Evolutionary conservation across 164 flowering plant genomes (phyloP).

Genomic region (Magnolia officinalis): DNA sequence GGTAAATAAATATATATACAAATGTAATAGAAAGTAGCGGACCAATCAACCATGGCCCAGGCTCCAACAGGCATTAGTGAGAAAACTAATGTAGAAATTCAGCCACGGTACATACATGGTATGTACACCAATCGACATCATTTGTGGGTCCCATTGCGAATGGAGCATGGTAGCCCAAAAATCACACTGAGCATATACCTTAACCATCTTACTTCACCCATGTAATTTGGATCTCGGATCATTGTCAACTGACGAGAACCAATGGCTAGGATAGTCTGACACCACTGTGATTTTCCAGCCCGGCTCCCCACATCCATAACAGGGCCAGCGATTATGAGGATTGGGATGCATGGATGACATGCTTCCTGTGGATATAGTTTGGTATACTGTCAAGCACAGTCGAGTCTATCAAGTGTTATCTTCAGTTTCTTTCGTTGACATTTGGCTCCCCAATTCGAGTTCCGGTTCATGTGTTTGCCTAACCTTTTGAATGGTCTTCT

Average conservation of each 20-base stretch:
- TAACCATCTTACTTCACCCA: background rate
- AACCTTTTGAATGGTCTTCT: constrained; percentile 85
- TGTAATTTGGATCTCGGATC: background rate
- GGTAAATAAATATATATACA: background rate
- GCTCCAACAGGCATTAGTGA: background rate
- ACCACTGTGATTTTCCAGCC: no score
- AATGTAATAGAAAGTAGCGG: background rate
- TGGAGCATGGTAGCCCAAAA: background rate
- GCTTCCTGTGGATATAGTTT: background rate
- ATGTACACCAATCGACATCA: background rate
- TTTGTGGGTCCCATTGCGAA: no score
- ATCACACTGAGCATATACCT: background rate
- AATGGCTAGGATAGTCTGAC: no score
- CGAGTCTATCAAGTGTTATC: background rate
- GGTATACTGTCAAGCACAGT: background rate
- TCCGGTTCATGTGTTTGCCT: background rate
- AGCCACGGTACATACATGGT: background rate
- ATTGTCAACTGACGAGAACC: background rate
- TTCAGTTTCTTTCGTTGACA: no score
- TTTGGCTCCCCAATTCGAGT: no score
- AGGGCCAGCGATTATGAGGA: no score
- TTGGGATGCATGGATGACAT: background rate
- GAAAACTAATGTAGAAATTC: background rate
- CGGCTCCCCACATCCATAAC: no score
- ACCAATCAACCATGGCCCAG: background rate